Base-by-base conservation (phyloP, 225 moss, liverwort and hornwort genomes). In the Pseudoscleropodium purum region DNA sequence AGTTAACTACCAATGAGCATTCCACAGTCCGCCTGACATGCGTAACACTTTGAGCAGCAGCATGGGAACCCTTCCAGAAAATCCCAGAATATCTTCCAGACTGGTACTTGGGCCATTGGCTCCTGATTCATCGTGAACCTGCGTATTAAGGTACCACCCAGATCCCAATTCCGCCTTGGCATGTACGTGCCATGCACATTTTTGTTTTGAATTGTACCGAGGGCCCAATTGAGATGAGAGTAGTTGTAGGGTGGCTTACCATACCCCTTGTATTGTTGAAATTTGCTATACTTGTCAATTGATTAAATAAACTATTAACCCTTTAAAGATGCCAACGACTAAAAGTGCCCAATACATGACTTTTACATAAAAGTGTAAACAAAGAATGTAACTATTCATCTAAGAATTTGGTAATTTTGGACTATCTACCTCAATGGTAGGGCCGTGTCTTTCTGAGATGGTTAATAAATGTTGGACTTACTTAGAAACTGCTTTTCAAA, bases 401-500 rank as follows among this genome's bases (percentile, higher is more conserved):
- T 5, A 52, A 13, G 21, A 31, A 76, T 75, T 7, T 75, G 11
- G 33, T 33, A 34, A 21, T 21, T 59, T 21, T 1, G 2, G 21
- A 13, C 7, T 76, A 33, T 5, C 76, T 21, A 51, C 21, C 2
- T 51, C 2, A 5, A 0, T 52, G 33, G 33, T 2, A 13, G 2
- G 33, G 76, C 0, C 0, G 0, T 1, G 0, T 34, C 21, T 5
- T 52, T 34, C 2, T 1, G 8, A 34, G 34, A 47, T 47, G 10
- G 20, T 51, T 33, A 31, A 31, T 34, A 76, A 34, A 4, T 33
- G 12, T 13, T 33, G 5, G 33, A 34, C 6, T 19, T 21, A 21
- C 13, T 76, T 21, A 2, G 3, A 7, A 76, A 13, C 0, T 33
- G 0, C 2, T 31, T 75, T 75, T 20, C 1, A 10, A 30, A 51